Base-by-base conservation (phyloP, 2,329 filamentous ascomycete genomes). In the Podosphaera leucotricha region DNA sequence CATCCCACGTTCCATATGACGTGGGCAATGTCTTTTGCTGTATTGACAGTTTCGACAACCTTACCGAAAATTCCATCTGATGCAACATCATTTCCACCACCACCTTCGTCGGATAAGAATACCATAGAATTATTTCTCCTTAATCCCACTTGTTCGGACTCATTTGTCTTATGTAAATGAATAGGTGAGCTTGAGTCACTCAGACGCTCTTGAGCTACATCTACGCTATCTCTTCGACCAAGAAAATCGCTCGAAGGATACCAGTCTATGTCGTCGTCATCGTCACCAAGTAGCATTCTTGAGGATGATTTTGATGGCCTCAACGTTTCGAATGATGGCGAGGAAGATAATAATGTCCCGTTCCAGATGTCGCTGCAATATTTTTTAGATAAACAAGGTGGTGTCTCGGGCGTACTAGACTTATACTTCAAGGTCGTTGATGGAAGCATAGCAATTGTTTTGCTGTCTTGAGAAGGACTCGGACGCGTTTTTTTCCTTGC, bases 81-180 rank as follows among this genome's bases (percentile, higher is more conserved):
- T 67, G 64, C 60, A 37, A 67, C 57, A 60, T 72, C 67, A 43
- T 70, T 65, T 50, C 84, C 80, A 47, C 75, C 80, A 47, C 75
- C 75, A 52, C 85, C 79, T 52, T 85, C 80, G 53, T 77, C 80
- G 6, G 84, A 82, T 80, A 92, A 86, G 54, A 92, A 80, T 82
- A 92, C 92, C 52, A 84, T 85, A 35, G 83, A 90, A 43, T 75
- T 67, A 18, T 83, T 92, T 52, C 85, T 71, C 49, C 78, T 75
- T 66, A 92, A 77, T 18, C 63, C 64, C n/a, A 57, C n/a, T 7
- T 18, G 18, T 19, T 20, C 22, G 2, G 35, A 20, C 6, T n/a
- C 7, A 15, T 10, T 18, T 11, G 30, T 22, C 15, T 42, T 59
- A n/a, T 71, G 59, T 43, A 49, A 54, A 26, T 54, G 59, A 59